phyloP scores from a whole-genome alignment of 1,284 basidiomycete species.

The Sanguinoderma infundibulare region DNA sequence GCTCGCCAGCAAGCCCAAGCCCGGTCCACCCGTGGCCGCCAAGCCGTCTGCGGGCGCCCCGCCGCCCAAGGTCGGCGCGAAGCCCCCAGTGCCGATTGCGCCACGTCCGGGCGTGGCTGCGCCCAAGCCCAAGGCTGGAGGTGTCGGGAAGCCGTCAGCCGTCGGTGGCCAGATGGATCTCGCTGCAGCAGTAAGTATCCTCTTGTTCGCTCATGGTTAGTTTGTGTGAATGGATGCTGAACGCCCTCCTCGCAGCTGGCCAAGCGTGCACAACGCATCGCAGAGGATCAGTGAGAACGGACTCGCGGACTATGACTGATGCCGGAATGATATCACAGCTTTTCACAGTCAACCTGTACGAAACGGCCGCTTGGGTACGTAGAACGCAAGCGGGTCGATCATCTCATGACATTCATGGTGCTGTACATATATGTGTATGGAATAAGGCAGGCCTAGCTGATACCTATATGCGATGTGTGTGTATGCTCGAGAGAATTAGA shows the following conservation, averaged over 20 bases:
- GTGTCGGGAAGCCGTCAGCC: constrained; percentile 42
- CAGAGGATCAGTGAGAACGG: constrained; percentile 42
- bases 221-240: constrained; percentile 14
- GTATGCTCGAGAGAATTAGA: constrained; percentile 29
- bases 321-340: background rate
- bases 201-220: constrained; percentile 11
- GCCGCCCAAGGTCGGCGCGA: constrained; percentile 42
- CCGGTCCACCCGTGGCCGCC: constrained; percentile 36
- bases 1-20: constrained; percentile 56
- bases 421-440: constrained; percentile 23
- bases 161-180: constrained; percentile 77
- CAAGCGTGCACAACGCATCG: constrained; percentile 68
- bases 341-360: background rate
- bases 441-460: constrained; percentile 25
- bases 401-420: constrained; percentile 19
- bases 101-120: constrained; percentile 46
- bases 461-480: constrained; percentile 26
- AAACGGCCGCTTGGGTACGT: background rate
- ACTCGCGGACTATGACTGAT: background rate
- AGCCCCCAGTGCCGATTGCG: constrained; percentile 64
- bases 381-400: background rate
- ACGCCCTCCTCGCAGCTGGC: constrained; percentile 54
- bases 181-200: constrained; percentile 70
- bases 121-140: constrained; percentile 33
- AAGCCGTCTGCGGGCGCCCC: constrained; percentile 43